Evolutionary conservation across 208 protist genomes (phyloP), one percentile per base, ranked within the genome.

Genomic region (Acanthamoeba quina): DNA sequence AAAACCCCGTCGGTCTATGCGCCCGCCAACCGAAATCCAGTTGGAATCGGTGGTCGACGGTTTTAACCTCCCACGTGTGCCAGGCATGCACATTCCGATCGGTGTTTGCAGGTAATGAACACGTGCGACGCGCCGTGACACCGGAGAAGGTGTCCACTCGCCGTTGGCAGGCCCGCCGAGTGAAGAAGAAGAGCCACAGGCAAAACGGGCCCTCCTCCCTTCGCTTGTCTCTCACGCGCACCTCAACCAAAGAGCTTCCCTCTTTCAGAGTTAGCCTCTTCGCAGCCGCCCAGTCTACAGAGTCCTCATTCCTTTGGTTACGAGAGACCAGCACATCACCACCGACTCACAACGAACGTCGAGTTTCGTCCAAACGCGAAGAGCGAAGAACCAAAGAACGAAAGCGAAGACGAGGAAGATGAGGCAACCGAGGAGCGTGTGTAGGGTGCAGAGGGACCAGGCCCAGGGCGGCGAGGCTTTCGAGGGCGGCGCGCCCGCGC

Each of bases 351-450:
- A 31, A 19, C 62, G 9, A 68, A 26, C 26, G 34, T 47, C 34
- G 37, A 34, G 17, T 15, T 80, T 80, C 29, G 19, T 80, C 70
- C 3, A 11, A 78, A 47, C 70, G 9, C 31, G 7, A 34, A 34
- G 62, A 68, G 26, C 19, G 62, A 68, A 68, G 21, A 13, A 24
- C 62, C 62, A 70, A 26, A 31, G 26, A 26, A 26, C 68, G 29
- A 80, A 37, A 31, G 26, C 31, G 29, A 37, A 26, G 26, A 74
- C 19, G 66, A 74, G 31, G n/a, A 74, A 74, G 31, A 80, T 85
- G 76, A 52, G 76, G 76, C 76, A 85, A 58, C 76, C 76, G 41
- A 85, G 15, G 47, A 85, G 76, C 29, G 76, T 58, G 76, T 41
- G 17, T 15, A 54, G 58, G 47, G 7, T 60, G 44, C 76, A 34